Conservation (phyloP, 129 eudicot species). For the Helichrysum umbraculigerum region DNA sequence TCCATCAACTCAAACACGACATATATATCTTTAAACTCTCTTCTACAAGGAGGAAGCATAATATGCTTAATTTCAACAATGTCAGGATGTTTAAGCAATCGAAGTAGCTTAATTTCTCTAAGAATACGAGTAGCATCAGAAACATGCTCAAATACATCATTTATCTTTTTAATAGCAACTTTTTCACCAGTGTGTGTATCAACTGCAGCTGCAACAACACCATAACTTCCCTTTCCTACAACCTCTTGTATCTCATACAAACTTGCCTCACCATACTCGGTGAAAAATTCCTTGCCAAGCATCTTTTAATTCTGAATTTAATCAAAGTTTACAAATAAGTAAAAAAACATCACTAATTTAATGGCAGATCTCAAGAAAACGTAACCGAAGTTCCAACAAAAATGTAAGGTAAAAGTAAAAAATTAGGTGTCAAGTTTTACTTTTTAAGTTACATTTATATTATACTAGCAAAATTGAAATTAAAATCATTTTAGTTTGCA, state of each 20-base stretch:
- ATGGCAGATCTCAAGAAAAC: background rate
- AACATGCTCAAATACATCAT: slow-evolving; percentile 82
- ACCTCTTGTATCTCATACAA: slow-evolving; percentile 83
- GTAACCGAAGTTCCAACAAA: background rate
- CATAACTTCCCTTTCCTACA: slow-evolving; percentile 91
- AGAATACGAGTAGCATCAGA: slow-evolving; percentile 91
- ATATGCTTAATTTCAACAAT: slow-evolving; percentile 86
- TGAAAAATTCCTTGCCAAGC: slow-evolving; percentile 94
- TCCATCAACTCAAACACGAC: slow-evolving; percentile 97
- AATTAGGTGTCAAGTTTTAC: too few species aligned
- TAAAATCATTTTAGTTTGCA: background rate
- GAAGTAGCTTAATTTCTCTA: slow-evolving; percentile 81
- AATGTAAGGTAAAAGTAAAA: background rate
- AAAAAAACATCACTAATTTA: background rate
- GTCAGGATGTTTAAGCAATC: slow-evolving; percentile 79
- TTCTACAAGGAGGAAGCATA: slow-evolving; percentile 90
- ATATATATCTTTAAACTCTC: slow-evolving; percentile 91
- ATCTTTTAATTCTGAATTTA: slow-evolving; percentile 40
- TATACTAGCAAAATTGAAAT: background rate
- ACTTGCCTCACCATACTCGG: slow-evolving; percentile 92
- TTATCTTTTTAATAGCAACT: slow-evolving; percentile 84
- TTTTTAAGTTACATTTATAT: too few species aligned
- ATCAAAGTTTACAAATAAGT: background rate
- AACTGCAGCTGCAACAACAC: slow-evolving; percentile 90
- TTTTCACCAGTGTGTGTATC: slow-evolving; percentile 90